Percentiles rank a stretch among this genome's conserved stretches.
These are phyloP conservation scores for Colletotrichum horii DNA, from an alignment of 2,329 filamentous ascomycete species.

Conservation along the genomic window DNA sequence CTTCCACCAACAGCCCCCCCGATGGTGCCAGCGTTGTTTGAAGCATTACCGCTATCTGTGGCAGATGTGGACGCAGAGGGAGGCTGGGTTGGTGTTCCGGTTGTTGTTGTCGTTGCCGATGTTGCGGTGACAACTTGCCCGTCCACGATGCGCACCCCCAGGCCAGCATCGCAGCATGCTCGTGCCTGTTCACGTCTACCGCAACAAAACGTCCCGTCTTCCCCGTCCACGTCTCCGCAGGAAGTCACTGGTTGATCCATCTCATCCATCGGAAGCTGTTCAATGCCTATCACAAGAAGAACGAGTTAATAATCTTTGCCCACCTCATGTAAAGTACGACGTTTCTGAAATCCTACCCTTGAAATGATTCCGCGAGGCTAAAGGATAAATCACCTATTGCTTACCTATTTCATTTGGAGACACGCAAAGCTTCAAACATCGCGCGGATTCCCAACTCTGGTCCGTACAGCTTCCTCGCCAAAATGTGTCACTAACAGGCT, in stretches of 20 bases:
- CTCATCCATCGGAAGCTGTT: neutral
- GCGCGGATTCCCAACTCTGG: constrained; percentile 22
- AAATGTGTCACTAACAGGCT: neutral
- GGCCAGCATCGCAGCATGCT: neutral
- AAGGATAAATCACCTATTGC: neutral
- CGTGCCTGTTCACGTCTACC: neutral
- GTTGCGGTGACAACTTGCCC: neutral
- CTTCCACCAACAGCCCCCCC: neutral
- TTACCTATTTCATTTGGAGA: neutral
- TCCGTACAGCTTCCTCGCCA: constrained; percentile 28
- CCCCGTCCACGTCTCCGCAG: neutral
- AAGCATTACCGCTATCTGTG: neutral
- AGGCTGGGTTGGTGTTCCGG: neutral
- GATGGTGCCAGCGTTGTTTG: neutral
- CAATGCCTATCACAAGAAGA: neutral
- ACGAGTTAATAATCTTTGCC: neutral
- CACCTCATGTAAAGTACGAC: neutral
- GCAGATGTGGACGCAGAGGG: neutral
- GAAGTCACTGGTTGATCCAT: neutral
- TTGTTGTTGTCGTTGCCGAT: neutral
- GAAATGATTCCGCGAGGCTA: neutral
- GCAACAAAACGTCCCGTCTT: neutral
- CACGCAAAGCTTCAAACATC: constrained; percentile 24
- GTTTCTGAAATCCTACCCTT: neutral
- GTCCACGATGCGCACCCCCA: neutral